These are phyloP conservation scores for Avena insularis DNA, from an alignment of 176 grass and related monocot species.

Conservation along the genomic window DNA sequence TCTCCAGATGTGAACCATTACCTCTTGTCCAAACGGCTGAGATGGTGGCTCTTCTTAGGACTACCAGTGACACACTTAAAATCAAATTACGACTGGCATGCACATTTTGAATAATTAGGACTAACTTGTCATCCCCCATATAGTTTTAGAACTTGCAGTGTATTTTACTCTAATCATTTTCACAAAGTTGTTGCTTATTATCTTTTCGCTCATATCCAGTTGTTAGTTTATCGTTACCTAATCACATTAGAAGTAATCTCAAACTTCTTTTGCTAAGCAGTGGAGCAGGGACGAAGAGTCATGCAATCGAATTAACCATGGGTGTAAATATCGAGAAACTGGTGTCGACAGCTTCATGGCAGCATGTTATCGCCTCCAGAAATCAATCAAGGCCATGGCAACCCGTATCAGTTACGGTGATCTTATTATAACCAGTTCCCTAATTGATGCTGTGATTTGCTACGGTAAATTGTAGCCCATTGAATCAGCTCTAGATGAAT, in stretches of 20 bases:
- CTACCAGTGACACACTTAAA: no score
- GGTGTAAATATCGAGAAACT: conserved; percentile 10
- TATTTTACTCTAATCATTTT: not conserved
- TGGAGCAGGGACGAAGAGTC: conserved; percentile 41
- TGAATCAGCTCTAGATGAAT: conserved; percentile 2
- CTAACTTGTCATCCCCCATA: no score
- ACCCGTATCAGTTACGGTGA: not conserved
- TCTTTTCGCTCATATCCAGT: not conserved
- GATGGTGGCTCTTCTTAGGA: no score
- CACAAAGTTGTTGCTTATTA: not conserved
- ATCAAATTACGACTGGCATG: no score
- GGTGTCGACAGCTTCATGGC: conserved; percentile 3
- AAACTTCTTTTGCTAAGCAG: conserved; percentile 41
- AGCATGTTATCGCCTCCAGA: conserved; percentile 7
- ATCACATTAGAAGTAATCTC: not conserved
- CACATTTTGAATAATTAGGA: no score
- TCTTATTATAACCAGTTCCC: not conserved
- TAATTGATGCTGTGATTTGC: not conserved
- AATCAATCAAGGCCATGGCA: not conserved
- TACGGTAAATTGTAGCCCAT: not conserved
- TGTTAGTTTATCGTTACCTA: conserved; percentile 3
- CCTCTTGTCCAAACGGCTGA: no score
- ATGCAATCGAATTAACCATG: conserved; percentile 41
- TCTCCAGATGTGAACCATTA: no score
- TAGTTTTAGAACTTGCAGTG: no score